A percentile compares a stretch with the other conserved stretches of the same genome.
These are phyloP conservation scores for Lepidium sativum DNA, from an alignment of 345 rosid genomes.

Conservation along the genomic window DNA sequence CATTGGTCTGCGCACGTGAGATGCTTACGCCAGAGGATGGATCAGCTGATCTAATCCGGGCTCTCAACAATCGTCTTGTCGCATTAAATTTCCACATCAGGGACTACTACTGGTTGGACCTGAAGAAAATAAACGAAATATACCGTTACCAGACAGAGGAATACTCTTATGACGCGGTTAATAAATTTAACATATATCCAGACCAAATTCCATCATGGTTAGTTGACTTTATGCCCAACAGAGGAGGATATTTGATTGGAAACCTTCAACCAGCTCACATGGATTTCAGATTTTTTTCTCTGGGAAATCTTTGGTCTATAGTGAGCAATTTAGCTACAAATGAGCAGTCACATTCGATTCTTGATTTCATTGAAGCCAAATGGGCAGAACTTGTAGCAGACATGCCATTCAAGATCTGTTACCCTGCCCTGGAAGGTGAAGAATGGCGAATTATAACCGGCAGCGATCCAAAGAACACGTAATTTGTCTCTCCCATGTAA, in stretches of 20 bases:
- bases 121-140: slow-evolving; percentile 69
- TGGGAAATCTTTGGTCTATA: slow-evolving; percentile 83
- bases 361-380: slow-evolving; percentile 74
- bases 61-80: slow-evolving; percentile 72
- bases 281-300: slow-evolving; percentile 92
- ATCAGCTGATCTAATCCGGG: slow-evolving; percentile 68
- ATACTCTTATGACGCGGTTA: slow-evolving; percentile 83
- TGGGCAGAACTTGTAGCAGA: slow-evolving; percentile 80
- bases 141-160: slow-evolving; percentile 86
- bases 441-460: slow-evolving; percentile 85
- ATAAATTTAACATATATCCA: slow-evolving; percentile 89
- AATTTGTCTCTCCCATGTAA: slow-evolving; percentile 13
- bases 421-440: slow-evolving; percentile 79
- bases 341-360: slow-evolving; percentile 83
- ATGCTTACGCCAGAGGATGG: slow-evolving; percentile 84
- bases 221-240: slow-evolving; percentile 71
- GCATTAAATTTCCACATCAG: slow-evolving; percentile 86
- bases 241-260: slow-evolving; percentile 79
- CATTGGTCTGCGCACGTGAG: slow-evolving; percentile 74
- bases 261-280: slow-evolving; percentile 94
- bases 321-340: slow-evolving; percentile 58
- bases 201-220: slow-evolving; percentile 90
- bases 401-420: slow-evolving; percentile 81
- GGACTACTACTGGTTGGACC: slow-evolving; percentile 82
- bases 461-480: slow-evolving; percentile 95